phyloP scores from a whole-genome alignment of 2,329 filamentous ascomycete genomes.

The Colletotrichum lindemuthianum region DNA sequence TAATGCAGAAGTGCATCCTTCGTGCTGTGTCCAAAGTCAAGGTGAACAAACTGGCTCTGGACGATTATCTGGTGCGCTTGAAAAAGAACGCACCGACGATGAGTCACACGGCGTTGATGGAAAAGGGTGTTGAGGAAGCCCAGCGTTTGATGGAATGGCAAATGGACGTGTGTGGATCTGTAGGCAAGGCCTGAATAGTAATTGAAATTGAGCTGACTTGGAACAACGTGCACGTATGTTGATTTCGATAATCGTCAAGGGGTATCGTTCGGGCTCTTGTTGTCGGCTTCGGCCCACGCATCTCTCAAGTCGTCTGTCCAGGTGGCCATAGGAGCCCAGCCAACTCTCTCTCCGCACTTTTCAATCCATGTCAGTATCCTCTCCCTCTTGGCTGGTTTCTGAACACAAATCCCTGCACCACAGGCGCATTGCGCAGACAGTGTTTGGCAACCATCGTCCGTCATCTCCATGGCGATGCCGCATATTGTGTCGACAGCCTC shows the following conservation, averaged over 20 bases:
- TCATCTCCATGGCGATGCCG: slow-evolving; percentile 58
- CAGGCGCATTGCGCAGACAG: slow-evolving; percentile 56
- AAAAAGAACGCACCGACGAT: slow-evolving; percentile 48
- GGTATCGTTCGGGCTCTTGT: slow-evolving; percentile 17
- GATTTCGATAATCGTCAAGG: slow-evolving; percentile 1
- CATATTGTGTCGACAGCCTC: slow-evolving; percentile 49
- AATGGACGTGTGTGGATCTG: slow-evolving; percentile 59
- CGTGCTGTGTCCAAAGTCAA: slow-evolving; percentile 66
- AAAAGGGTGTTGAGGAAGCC: slow-evolving; percentile 54
- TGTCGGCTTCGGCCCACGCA: slow-evolving; percentile 43
- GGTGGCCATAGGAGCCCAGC: slow-evolving; percentile 50
- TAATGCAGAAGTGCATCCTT: slow-evolving; percentile 61
- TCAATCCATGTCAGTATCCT: slow-evolving; percentile 49
- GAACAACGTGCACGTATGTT: slow-evolving; percentile 9
- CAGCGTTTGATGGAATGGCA: slow-evolving; percentile 55
- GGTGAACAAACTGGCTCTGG: slow-evolving; percentile 63
- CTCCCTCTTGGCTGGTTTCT: slow-evolving; percentile 47
- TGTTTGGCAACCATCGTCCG: slow-evolving; percentile 52
- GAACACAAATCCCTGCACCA: slow-evolving; percentile 53
- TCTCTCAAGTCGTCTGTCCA: slow-evolving; percentile 45
- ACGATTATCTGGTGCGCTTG: slow-evolving; percentile 55
- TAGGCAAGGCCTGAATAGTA: slow-evolving; percentile 49
- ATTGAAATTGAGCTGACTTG: neutral
- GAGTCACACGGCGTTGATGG: slow-evolving; percentile 53
- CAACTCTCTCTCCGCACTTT: slow-evolving; percentile 47